A percentile compares a stretch with the other conserved stretches of the same genome.
Evolutionary conservation across 208 protist genomes (phyloP).

Genomic region (Trypanosomatidae sp.): DNA sequence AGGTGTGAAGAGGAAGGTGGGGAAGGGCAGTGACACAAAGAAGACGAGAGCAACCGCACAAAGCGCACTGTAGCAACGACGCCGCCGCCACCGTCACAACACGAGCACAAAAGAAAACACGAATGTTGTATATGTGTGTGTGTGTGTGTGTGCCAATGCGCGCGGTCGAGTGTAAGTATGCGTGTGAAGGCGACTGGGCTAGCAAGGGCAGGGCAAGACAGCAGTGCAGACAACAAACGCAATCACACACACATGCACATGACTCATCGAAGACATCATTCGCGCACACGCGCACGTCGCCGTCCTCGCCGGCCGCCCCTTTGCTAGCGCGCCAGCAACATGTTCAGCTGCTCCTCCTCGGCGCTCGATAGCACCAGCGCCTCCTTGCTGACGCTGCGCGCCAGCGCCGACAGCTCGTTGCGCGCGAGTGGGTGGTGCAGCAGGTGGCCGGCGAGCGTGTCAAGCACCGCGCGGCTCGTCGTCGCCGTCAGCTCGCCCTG

Average conservation of each 20-base stretch:
- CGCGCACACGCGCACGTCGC: too few species aligned
- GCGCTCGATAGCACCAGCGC: constrained; percentile 36
- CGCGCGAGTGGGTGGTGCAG: constrained; percentile 36
- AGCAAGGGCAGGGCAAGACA: background rate
- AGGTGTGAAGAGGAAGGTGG: background rate
- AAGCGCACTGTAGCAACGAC: too few species aligned
- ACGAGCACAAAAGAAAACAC: too few species aligned
- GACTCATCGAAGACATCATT: background rate
- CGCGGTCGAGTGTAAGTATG: too few species aligned
- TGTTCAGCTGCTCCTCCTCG: constrained; percentile 37
- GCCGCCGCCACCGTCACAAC: too few species aligned
- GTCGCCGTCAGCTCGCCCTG: constrained; percentile 16
- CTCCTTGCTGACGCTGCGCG: constrained; percentile 63
- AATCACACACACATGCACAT: background rate
- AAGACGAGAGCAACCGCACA: too few species aligned
- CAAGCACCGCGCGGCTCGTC: constrained; percentile 36
- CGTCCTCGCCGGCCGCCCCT: background rate
- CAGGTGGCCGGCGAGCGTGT: constrained; percentile 29
- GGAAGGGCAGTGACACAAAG: background rate
- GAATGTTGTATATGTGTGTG: too few species aligned
- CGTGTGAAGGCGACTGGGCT: too few species aligned
- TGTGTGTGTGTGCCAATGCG: too few species aligned
- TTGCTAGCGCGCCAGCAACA: constrained; percentile 21
- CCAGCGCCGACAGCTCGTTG: constrained; percentile 30
- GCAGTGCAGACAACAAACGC: background rate